Evolutionary conservation across 164 flowering plant genomes (phyloP), one percentile per base, ranked within the genome.

Genomic region (Taxillus chinensis): DNA sequence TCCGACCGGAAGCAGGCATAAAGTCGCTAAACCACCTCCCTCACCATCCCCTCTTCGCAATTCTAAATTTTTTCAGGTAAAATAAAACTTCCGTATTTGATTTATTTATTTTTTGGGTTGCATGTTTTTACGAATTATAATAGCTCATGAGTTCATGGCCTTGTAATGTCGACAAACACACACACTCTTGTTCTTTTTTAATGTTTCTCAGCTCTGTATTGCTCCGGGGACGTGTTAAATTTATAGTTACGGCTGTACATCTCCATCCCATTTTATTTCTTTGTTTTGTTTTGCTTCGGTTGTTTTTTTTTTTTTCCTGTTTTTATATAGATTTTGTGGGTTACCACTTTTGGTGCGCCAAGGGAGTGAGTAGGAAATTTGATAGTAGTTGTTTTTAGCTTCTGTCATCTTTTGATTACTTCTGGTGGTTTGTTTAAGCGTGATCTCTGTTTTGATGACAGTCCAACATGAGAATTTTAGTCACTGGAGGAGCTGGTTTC

Each of bases 401-500:
- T 8, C 1, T 14, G 15, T 5, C 54, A 43, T 9, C 46, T 6
- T 43, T 43, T 43, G 7, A 6, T 1, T 9, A 43, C 46, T 43
- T 43, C 2, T 43, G 46, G 7, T 43, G 7, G 46, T 43, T 43
- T 9, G 10, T 43, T 43, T 43, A 43, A 6, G 46, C 7, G 2
- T 5, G 8, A 14, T 17, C 27, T 27, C 27, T 27, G 27, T 27
- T 64, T 5, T 55, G 57, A 17, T 64, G 43, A 46, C 74, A 79
- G 83, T 68, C 83, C 6, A 77, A 79, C 53, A 74, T 72, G 77
- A 69, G 76, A 54, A 75, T 69, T 45, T 65, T 92, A 75, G 83
- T 92, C 13, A 87, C 98, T 53, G 96, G 98, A 51, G 98, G 98
- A 68, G 96, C 98, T 61, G 97, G 98, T n/a, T 92, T 92, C 74